These are phyloP conservation scores for Trichoderma koningii DNA, from an alignment of 2,329 filamentous ascomycete genomes.

Conservation along the genomic window DNA sequence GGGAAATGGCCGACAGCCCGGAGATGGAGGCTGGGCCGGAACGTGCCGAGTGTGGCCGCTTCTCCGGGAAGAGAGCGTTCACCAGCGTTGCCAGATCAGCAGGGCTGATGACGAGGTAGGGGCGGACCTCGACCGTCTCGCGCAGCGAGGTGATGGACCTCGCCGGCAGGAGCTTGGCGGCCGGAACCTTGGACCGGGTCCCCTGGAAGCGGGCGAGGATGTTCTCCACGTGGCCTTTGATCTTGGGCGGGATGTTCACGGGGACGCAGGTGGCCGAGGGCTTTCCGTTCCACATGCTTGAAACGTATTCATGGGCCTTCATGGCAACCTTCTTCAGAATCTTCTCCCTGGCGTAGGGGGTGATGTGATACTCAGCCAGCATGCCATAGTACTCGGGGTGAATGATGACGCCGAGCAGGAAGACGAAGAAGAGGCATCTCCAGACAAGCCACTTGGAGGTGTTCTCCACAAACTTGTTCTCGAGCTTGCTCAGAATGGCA, in stretches of 20 bases:
- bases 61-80: conserved; percentile 80
- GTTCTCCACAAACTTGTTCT: conserved; percentile 69
- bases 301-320: conserved; percentile 75
- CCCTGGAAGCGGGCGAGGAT: conserved; percentile 67
- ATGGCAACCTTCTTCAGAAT: conserved; percentile 78
- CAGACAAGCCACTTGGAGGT: conserved; percentile 83
- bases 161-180: conserved; percentile 66
- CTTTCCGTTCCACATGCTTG: conserved; percentile 73
- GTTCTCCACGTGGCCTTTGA: conserved; percentile 70
- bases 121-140: conserved; percentile 77
- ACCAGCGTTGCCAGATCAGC: conserved; percentile 78
- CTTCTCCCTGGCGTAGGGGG: conserved; percentile 83
- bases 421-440: conserved; percentile 90
- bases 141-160: conserved; percentile 71
- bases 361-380: conserved; percentile 89
- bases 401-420: conserved; percentile 79
- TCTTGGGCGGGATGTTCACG: conserved; percentile 57
- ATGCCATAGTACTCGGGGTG: conserved; percentile 81
- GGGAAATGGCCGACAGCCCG: conserved; percentile 69
- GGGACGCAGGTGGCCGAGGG: conserved; percentile 55
- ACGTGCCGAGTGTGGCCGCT: conserved; percentile 63
- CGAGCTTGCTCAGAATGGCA: conserved; percentile 77
- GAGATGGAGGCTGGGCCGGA: conserved; percentile 69
- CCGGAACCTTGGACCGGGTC: conserved; percentile 50
- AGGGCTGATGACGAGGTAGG: conserved; percentile 77